Conservation (phyloP, 177 flowering plant species). For the Vitis hybrid region DNA sequence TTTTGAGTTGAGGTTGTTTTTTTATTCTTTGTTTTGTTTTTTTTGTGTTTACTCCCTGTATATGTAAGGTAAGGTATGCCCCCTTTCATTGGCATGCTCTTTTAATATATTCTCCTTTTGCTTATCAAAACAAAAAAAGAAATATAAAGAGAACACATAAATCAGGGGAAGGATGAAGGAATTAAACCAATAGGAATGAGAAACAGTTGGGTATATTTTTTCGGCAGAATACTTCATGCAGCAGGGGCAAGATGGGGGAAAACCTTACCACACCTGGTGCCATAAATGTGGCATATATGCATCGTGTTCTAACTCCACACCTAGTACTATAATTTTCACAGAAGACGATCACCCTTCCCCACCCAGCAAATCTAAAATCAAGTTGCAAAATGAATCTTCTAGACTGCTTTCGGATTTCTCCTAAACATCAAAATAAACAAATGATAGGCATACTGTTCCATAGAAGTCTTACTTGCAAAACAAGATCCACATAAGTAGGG, state of each 20-base stretch:
- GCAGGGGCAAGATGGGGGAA: neutral
- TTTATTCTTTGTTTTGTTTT: too few species aligned
- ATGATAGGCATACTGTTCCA: neutral
- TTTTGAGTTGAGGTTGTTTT: too few species aligned
- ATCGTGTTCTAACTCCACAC: neutral
- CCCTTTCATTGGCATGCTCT: too few species aligned
- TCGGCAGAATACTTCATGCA: neutral
- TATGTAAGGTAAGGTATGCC: too few species aligned
- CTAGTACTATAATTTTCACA: neutral
- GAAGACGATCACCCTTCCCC: neutral
- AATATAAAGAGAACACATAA: too few species aligned
- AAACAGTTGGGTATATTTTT: neutral
- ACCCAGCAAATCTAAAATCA: neutral
- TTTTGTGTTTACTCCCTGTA: too few species aligned
- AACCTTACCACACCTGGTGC: neutral
- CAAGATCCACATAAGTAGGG: slow-evolving; percentile 41
- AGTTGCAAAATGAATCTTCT: slow-evolving; percentile 5
- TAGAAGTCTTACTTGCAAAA: slow-evolving; percentile 48
- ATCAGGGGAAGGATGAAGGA: neutral
- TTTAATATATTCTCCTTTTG: too few species aligned
- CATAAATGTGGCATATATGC: neutral
- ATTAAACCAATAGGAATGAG: neutral
- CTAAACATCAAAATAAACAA: neutral
- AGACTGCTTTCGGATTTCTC: neutral
- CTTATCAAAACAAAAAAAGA: too few species aligned